Percentiles rank a stretch among this genome's conserved stretches.
Evolutionary conservation across 108 stramenopile species (phyloP).

Genomic region (Cyclotella kingstonii): DNA sequence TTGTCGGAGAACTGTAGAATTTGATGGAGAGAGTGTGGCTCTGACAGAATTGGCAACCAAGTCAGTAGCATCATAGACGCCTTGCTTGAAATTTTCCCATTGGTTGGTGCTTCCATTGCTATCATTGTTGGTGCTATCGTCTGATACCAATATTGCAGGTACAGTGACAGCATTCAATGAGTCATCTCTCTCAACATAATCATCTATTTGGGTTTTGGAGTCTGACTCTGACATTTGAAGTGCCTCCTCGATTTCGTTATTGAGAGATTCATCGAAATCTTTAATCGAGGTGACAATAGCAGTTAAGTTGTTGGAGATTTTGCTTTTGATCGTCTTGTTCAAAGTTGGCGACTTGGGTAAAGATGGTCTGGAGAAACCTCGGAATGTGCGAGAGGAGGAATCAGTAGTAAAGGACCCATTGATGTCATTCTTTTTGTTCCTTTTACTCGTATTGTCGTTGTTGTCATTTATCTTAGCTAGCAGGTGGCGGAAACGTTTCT

Average conservation of each 20-base stretch:
- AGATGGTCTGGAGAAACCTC: no score
- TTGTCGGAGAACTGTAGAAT: background rate
- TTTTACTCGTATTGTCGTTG: no score
- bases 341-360: no score
- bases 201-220: background rate
- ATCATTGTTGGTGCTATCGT: background rate
- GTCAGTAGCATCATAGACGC: constrained; percentile 3
- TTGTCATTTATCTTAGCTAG: no score
- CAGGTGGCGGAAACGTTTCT: no score
- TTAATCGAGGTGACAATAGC: constrained; percentile 8
- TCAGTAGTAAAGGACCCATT: no score
- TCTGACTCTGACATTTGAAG: constrained; percentile 12
- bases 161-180: background rate
- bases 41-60: background rate
- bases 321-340: no score
- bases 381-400: no score
- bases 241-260: constrained; percentile 20
- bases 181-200: background rate
- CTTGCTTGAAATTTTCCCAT: constrained; percentile 14
- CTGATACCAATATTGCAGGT: background rate
- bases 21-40: constrained; percentile 1
- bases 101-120: background rate
- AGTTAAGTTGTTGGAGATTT: no score
- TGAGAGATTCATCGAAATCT: constrained; percentile 19
- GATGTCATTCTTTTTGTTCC: no score